phyloP scores from a whole-genome alignment of 2,329 filamentous ascomycete species.

The Spiromastix sp. region DNA sequence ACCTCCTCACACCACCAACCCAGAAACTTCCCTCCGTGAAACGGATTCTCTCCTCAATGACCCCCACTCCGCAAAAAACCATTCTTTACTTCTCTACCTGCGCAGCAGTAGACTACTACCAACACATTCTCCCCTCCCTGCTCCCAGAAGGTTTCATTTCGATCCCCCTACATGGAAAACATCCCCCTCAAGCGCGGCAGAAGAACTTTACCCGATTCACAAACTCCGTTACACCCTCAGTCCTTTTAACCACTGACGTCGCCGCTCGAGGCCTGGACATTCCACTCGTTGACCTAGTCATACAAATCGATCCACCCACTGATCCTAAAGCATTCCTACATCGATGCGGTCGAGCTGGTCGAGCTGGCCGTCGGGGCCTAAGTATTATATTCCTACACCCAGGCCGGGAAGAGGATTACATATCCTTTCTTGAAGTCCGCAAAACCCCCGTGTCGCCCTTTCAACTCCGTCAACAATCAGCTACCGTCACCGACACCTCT shows the following conservation, averaged over 20 bases:
- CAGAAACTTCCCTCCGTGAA: conserved; percentile 70
- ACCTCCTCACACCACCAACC: conserved; percentile 62
- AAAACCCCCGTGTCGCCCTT: conserved; percentile 61
- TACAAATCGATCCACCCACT: conserved; percentile 75
- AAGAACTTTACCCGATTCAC: conserved; percentile 80
- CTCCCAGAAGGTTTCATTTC: conserved; percentile 59
- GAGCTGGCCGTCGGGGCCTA: conserved; percentile 60
- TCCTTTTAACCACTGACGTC: conserved; percentile 87
- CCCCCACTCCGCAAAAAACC: conserved; percentile 68
- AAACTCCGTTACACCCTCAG: conserved; percentile 60
- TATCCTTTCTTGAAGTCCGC: conserved; percentile 74
- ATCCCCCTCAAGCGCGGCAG: conserved; percentile 74
- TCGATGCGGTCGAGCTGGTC: conserved; percentile 52
- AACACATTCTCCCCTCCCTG: conserved; percentile 63
- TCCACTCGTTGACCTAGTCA: conserved; percentile 79
- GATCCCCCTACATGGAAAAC: conserved; percentile 83
- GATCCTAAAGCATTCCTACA: conserved; percentile 78
- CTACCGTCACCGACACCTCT: conserved; percentile 45
- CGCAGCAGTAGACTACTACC: conserved; percentile 89
- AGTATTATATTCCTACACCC: conserved; percentile 79
- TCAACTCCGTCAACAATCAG: conserved; percentile 39
- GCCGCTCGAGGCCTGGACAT: conserved; percentile 87
- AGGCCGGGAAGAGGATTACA: conserved; percentile 79
- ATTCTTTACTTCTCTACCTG: conserved; percentile 93
- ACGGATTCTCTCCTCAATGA: conserved; percentile 57